phyloP scores from a whole-genome alignment of 176 grass and related monocot species.

The Cenchrus purpureus region DNA sequence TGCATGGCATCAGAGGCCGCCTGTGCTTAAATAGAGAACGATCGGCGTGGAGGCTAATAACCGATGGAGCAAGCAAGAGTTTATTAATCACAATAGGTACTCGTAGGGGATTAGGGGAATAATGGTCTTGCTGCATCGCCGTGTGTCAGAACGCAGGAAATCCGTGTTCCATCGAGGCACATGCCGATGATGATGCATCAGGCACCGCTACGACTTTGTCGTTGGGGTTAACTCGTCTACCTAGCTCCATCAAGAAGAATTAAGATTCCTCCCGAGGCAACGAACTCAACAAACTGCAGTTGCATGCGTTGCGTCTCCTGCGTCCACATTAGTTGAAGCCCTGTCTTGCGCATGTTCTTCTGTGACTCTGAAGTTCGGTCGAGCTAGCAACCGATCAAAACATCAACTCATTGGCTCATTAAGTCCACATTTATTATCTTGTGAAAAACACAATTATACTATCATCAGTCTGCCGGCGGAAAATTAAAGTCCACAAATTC shows the following conservation, averaged over 20 bases:
- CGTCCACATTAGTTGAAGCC: slow-evolving; percentile 9
- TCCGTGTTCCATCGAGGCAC: slow-evolving; percentile 30
- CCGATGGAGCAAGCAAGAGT: not conserved
- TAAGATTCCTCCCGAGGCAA: slow-evolving; percentile 6
- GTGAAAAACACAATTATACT: not conserved
- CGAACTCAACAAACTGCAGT: not conserved
- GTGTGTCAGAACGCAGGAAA: slow-evolving; percentile 25
- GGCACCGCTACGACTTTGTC: slow-evolving; percentile 8
- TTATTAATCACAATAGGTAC: not conserved
- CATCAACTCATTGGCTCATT: not conserved
- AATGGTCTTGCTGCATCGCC: not conserved
- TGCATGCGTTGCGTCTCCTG: not conserved
- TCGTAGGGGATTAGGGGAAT: not conserved
- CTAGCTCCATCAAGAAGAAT: not conserved
- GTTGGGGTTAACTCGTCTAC: not conserved
- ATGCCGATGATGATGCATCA: not conserved
- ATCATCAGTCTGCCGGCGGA: not conserved
- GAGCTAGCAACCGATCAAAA: not conserved
- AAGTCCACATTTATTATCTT: not conserved
- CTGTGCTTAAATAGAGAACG: slow-evolving; percentile 16
- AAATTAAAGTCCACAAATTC: not conserved
- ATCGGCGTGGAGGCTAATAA: not conserved
- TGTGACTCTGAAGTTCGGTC: not conserved
- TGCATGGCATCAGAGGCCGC: not conserved
- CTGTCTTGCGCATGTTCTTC: slow-evolving; percentile 37